These are phyloP conservation scores for Syzygium syzygioides DNA, from an alignment of 441 rosid species.

Conservation along the genomic window DNA sequence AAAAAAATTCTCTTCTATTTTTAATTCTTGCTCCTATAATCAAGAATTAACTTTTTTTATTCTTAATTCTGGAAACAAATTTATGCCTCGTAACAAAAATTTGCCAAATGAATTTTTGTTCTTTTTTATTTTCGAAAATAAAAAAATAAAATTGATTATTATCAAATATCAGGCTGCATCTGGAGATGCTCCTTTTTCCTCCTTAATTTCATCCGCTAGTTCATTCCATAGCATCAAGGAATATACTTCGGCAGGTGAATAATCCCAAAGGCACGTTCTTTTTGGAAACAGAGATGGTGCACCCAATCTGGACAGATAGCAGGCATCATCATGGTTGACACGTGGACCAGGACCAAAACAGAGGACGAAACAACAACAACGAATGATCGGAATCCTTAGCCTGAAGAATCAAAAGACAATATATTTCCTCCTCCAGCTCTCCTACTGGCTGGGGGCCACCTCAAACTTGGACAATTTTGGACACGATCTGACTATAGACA, in stretches of 20 bases:
- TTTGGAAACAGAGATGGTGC: not conserved
- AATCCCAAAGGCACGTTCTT: not conserved
- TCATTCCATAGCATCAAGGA: not conserved
- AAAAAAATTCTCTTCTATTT: too few relatives aligned
- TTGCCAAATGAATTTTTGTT: too few relatives aligned
- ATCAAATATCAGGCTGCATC: too few relatives aligned
- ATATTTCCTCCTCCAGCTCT: not conserved
- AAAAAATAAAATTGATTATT: too few relatives aligned
- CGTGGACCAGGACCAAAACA: not conserved
- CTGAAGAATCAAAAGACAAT: not conserved
- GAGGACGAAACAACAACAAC: not conserved
- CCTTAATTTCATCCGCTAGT: not conserved
- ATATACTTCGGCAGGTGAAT: not conserved
- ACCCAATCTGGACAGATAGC: not conserved
- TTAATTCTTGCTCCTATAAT: too few relatives aligned
- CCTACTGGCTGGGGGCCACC: not conserved
- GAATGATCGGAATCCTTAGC: not conserved
- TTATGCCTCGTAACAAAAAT: too few relatives aligned
- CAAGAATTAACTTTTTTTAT: too few relatives aligned
- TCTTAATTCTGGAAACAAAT: too few relatives aligned
- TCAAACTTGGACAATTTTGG: not conserved
- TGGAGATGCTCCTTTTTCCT: not conserved
- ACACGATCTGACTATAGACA: not conserved
- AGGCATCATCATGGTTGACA: not conserved
- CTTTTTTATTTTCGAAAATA: too few relatives aligned